Conservation (phyloP, 768 basidiomycete genomes). For the Suillus subluteus region DNA sequence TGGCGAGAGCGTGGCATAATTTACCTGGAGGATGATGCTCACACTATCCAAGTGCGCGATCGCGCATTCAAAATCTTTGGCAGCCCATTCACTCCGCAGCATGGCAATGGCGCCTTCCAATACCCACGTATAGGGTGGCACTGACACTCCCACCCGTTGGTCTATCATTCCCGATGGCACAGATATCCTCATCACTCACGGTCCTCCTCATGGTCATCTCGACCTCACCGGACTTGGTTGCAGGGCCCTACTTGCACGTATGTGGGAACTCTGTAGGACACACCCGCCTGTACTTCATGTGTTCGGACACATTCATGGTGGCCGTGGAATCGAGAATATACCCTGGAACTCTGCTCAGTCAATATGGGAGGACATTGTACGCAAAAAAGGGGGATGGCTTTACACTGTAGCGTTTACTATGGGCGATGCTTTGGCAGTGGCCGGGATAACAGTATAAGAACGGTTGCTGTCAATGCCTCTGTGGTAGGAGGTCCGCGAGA, state of each 20-base stretch:
- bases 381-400: background rate
- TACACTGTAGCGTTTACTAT: background rate
- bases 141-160: slow-evolving; percentile 22
- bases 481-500: background rate
- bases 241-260: slow-evolving; percentile 31
- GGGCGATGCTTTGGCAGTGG: background rate
- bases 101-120: slow-evolving; percentile 41
- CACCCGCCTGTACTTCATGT: slow-evolving; percentile 39
- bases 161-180: slow-evolving; percentile 30
- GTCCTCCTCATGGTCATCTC: slow-evolving; percentile 41
- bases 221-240: slow-evolving; percentile 36
- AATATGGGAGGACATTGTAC: slow-evolving; percentile 32
- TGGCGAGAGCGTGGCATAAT: slow-evolving; percentile 25
- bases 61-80: slow-evolving; percentile 40
- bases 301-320: slow-evolving; percentile 47
- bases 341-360: slow-evolving; percentile 36
- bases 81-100: slow-evolving; percentile 41
- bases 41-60: slow-evolving; percentile 32
- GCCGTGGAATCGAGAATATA: slow-evolving; percentile 36
- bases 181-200: slow-evolving; percentile 49
- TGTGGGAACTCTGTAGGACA: slow-evolving; percentile 32
- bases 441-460: background rate
- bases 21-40: slow-evolving; percentile 42
- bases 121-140: slow-evolving; percentile 31
- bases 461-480: background rate